phyloP scores from a whole-genome alignment of 768 basidiomycete genomes.

The Exidia glandulosa region DNA sequence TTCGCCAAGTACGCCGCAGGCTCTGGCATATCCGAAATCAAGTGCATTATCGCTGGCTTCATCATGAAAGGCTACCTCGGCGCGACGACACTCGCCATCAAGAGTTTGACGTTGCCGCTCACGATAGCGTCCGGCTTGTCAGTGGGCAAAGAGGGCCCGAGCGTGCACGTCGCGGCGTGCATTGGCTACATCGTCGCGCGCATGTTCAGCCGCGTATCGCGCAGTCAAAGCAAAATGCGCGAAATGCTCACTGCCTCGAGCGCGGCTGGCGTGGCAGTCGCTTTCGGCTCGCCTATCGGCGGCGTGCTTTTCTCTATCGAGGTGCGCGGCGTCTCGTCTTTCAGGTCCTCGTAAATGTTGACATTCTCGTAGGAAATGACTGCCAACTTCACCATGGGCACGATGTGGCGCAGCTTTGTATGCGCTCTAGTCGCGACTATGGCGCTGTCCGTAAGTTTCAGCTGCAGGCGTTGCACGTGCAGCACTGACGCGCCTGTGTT shows the following conservation, averaged over 20 bases:
- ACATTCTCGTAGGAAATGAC: slow-evolving; percentile 83
- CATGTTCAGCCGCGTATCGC: slow-evolving; percentile 67
- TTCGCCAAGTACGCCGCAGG: slow-evolving; percentile 94
- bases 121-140: slow-evolving; percentile 95
- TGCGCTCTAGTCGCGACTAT: slow-evolving; percentile 96
- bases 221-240: slow-evolving; percentile 67
- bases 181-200: slow-evolving; percentile 86
- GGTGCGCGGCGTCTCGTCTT: slow-evolving; percentile 30
- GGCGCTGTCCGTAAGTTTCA: slow-evolving; percentile 70
- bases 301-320: slow-evolving; percentile 97
- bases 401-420: slow-evolving; percentile 98
- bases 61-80: slow-evolving; percentile 94
- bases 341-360: background rate
- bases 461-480: background rate
- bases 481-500: background rate
- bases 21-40: slow-evolving; percentile 97
- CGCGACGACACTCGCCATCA: slow-evolving; percentile 82
- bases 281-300: slow-evolving; percentile 96
- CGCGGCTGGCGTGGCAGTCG: slow-evolving; percentile 96
- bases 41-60: slow-evolving; percentile 94
- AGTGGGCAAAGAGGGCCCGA: slow-evolving; percentile 97
- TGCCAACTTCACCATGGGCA: slow-evolving; percentile 90
- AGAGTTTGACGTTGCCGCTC: slow-evolving; percentile 91
- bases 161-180: slow-evolving; percentile 94
- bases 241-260: slow-evolving; percentile 92